Percentiles rank a stretch among this genome's conserved stretches.
These are phyloP conservation scores for Chlamydomonas incerta DNA, from an alignment of 139 green algal species.

Conservation along the genomic window DNA sequence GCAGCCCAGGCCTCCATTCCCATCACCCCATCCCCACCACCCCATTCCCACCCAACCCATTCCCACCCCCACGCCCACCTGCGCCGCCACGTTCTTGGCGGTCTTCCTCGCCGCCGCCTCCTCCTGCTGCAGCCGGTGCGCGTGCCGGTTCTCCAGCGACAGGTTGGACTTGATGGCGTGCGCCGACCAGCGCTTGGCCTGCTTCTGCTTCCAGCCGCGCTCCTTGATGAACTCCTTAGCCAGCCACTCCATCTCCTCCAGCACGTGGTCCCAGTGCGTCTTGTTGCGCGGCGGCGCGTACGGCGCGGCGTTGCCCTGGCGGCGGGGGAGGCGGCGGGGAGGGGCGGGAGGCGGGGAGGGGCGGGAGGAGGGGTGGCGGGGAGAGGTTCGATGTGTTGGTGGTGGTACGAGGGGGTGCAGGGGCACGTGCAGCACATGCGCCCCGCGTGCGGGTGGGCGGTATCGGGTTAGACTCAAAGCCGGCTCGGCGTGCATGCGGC, in stretches of 20 bases:
- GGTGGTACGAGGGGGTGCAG: too few species aligned
- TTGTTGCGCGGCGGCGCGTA: conserved; percentile 75
- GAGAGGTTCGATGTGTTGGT: too few species aligned
- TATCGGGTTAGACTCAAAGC: too few species aligned
- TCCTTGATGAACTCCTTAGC: conserved; percentile 90
- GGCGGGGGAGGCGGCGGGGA: too few species aligned
- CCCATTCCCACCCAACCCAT: background rate
- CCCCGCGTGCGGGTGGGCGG: too few species aligned
- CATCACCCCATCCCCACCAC: background rate
- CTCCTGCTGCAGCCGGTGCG: conserved; percentile 58
- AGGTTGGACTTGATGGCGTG: conserved; percentile 74
- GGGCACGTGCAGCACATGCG: too few species aligned
- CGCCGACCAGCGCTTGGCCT: conserved; percentile 73
- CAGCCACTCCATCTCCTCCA: conserved; percentile 98
- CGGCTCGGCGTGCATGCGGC: too few species aligned
- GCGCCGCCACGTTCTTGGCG: conserved; percentile 48
- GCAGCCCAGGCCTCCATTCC: too few species aligned
- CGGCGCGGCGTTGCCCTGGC: background rate
- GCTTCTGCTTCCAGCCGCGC: conserved; percentile 66
- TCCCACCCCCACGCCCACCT: conserved; percentile 46
- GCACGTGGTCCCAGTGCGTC: conserved; percentile 93
- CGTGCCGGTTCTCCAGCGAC: conserved; percentile 79
- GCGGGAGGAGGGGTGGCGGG: too few species aligned
- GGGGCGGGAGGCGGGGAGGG: too few species aligned
- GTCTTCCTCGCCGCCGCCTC: conserved; percentile 71